Base-by-base conservation (phyloP, 169 alveolate species). In the Plasmodium vivax region DNA sequence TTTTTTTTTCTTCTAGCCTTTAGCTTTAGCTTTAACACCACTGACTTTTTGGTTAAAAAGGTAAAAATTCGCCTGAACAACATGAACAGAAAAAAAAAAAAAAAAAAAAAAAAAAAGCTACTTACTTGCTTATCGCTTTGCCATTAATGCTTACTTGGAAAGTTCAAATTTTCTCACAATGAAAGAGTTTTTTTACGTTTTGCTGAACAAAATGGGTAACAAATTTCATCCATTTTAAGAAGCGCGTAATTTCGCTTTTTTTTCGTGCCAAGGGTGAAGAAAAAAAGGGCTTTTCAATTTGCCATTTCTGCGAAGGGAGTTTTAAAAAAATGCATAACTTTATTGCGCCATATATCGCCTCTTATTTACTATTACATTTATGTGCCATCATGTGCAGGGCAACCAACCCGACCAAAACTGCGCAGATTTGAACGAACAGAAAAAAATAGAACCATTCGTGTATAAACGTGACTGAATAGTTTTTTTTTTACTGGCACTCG, bases 11-110 rank as follows among this genome's bases (percentile, higher is more conserved):
- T 62, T 62, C 34, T 62, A 19, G 27, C 34, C 34, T 62, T 27
- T 62, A 62, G 27, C 75, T 27, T 27, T 54, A n/a, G n/a, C n/a
- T 58, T 58, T 4, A 62, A 27, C 75, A 62, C 16, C 75, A 62
- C 10, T 19, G 75, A 27, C 27, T n/a, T 62, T 62, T 62, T 62
- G 2, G 34, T 8, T n/a, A n/a, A 62, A 62, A 62, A 5, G 75
- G 8, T n/a, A 62, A 62, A 62, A 62, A 62, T 62, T 62, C 27
- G 75, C 75, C 75, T 62, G 34, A 62, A 62, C 75, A 62, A 62
- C 75, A 62, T 62, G 75, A 62, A 62, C 75, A 62, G 34, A n/a
- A 62, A 62, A 62, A 62, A 62, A 62, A 62, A 62, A 62, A 62
- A 62, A 62, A 62, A 62, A 62, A n/a, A n/a, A n/a, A n/a, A n/a